A percentile compares a stretch with the other conserved stretches of the same genome.
phyloP scores from a whole-genome alignment of 2,329 filamentous ascomycete species.

The Calonectria fujianensis region DNA sequence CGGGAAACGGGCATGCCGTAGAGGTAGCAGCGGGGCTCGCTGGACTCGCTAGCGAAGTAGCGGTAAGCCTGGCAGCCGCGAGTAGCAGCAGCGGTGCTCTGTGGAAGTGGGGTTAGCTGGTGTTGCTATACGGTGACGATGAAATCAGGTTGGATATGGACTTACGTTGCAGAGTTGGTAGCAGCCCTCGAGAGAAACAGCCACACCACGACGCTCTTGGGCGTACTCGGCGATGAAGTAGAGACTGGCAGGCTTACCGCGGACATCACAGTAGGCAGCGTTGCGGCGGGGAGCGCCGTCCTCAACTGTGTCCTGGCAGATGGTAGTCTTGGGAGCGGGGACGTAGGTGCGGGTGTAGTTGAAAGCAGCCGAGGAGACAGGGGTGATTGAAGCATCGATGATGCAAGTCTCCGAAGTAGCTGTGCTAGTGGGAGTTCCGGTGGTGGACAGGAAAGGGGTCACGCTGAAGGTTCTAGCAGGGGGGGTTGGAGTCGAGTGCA shows the following conservation, averaged over 20 bases:
- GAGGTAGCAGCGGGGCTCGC: conserved; percentile 60
- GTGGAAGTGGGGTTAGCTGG: conserved; percentile 14
- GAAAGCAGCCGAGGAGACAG: conserved; percentile 54
- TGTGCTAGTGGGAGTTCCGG: conserved; percentile 27
- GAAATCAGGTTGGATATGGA: neutral
- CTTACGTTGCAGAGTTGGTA: conserved; percentile 64
- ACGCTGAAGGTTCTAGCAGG: conserved; percentile 35
- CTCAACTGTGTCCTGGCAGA: conserved; percentile 55
- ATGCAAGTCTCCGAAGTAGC: conserved; percentile 33
- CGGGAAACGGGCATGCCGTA: conserved; percentile 59
- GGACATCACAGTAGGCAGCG: conserved; percentile 62
- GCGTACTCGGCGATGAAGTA: conserved; percentile 64
- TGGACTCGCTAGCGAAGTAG: conserved; percentile 58
- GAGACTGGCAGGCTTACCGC: conserved; percentile 59
- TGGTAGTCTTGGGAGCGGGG: conserved; percentile 52
- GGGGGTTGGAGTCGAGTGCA: conserved; percentile 40
- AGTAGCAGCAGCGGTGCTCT: conserved; percentile 58
- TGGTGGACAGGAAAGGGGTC: conserved; percentile 37
- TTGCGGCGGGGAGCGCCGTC: conserved; percentile 57
- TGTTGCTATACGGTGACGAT: neutral
- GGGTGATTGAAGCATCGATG: conserved; percentile 48
- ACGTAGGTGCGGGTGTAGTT: conserved; percentile 52
- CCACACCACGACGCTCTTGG: conserved; percentile 58
- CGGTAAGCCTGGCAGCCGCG: conserved; percentile 61
- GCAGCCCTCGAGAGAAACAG: conserved; percentile 63